Base-by-base conservation (phyloP, 208 protist genomes). In the Leptomonas pyrrhocoris region DNA sequence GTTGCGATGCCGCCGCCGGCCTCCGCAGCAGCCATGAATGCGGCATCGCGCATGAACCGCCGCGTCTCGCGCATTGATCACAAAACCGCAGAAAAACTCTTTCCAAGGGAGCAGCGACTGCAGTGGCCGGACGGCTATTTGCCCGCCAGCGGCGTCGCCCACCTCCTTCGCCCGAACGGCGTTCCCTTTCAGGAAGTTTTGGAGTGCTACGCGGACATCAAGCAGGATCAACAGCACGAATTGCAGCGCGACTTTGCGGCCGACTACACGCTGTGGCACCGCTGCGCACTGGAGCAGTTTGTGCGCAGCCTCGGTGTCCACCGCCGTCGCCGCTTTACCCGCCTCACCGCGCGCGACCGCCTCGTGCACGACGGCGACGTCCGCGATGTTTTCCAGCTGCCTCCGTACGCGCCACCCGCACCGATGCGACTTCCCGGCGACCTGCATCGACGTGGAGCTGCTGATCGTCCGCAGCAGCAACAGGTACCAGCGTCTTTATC, bases 211-310 rank as follows among this genome's bases (percentile, higher is more conserved):
- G 53, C 60, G 23, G 86, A 92, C 27, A 77, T 91, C 18, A 75
- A 85, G 45, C 43, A 53, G 18, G 55, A 79, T 57, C 34, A 53
- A 7, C 62, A 73, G 31, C 76, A 69, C n/a, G 85, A 88, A 27
- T 48, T 92, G 54, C 89, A 91, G 67, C 60, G 79, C n/a, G 89
- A 94, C 75, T 92, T 94, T 46, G 89, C 89, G 8, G 59, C 85
- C 19, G 89, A 94, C 66, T 92, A 94, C 76, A 80, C 77, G 19
- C 55, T 94, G 68, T 94, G 89, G 86, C 78, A 63, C 18, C 83
- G 84, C 8, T 84, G 76, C 56, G 55, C 70, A 18, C 68, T 93
- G 11, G 71, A 77, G 34, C 74, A 90, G 43, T 83, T 84, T 50
- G 74, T 85, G 43, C 69, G 64, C 7, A 34, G 45, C 6, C 79